These are phyloP conservation scores for Tolypocladium nubicola DNA, from an alignment of 2,329 filamentous ascomycete genomes.

Conservation along the genomic window DNA sequence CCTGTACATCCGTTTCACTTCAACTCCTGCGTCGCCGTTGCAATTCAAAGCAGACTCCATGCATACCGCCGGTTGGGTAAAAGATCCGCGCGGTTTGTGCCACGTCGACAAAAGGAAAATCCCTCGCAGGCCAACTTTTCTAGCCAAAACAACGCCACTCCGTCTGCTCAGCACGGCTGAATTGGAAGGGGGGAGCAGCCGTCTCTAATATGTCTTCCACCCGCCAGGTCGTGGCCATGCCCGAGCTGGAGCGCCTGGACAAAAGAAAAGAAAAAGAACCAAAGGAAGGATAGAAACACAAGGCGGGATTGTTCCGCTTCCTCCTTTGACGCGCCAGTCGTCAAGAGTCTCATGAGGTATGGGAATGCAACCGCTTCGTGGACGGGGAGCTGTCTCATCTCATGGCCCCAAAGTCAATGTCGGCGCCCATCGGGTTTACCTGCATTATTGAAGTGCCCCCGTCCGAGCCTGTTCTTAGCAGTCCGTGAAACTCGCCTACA, in stretches of 20 bases:
- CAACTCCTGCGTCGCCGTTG: neutral
- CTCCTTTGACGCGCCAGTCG: neutral
- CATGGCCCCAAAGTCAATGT: conserved; percentile 15
- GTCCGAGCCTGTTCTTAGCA: conserved; percentile 35
- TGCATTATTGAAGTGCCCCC: conserved; percentile 11
- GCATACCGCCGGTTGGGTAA: neutral
- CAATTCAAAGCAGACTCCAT: neutral
- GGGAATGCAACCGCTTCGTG: neutral
- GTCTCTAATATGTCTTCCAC: neutral
- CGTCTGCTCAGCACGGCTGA: neutral
- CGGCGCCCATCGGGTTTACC: conserved; percentile 16
- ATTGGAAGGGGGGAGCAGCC: neutral
- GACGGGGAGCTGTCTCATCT: neutral
- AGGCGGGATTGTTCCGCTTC: neutral
- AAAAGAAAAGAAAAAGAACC: neutral
- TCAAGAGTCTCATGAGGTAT: neutral
- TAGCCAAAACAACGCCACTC: neutral
- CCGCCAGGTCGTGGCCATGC: neutral
- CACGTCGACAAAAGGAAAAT: neutral
- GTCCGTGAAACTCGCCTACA: conserved; percentile 34
- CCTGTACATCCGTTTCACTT: neutral
- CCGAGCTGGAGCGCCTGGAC: neutral
- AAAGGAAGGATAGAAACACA: neutral
- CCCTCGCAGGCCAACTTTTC: neutral
- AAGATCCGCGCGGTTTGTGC: neutral